Evolutionary conservation across 768 basidiomycete genomes (phyloP), one percentile per base, ranked within the genome.

Genomic region (Psilocybe sp.): DNA sequence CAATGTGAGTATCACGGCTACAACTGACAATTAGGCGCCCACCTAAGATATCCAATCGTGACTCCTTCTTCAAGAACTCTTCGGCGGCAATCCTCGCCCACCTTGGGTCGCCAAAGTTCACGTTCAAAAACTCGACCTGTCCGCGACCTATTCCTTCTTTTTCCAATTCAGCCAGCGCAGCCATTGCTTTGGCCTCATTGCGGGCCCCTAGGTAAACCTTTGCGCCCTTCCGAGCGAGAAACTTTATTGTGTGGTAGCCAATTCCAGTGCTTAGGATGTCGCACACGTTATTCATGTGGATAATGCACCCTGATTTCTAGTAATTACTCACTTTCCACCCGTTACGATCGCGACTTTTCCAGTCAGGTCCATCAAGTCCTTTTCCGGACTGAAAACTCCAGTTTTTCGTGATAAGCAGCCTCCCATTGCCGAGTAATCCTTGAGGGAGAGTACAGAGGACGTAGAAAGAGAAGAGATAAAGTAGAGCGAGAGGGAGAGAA

Each of bases 301-400:
- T n/a, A n/a, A n/a, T n/a, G n/a, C n/a, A n/a, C 18, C 35, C 11
- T 2, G 20, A 40, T 12, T 18, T 18, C 8, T 18, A 5, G 8
- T 6, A 9, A 13, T 46, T 15, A 58, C 72, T 56, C 47, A 80
- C 76, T 80, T 81, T 40, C 72, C 78, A 8, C 81, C 80, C 0
- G 80, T 82, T n/a, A 83, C 75, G 23, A 80, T 58, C 36, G 65
- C 56, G 19, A 82, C 76, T 60, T 79, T 79, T 12, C 73, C 77
- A 0, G 57, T 61, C 8, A 78, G 64, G 51, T 76, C 71, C 10
- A 68, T 66, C 19, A 81, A 53, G 50, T 77, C 75, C 2, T 46
- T 64, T 0, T 57, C 40, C n/a, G 64, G 59, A 36, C 60, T 47
- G 61, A 76, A 78, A 28, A 28, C 23, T 4, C 23, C 23, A 3